These are phyloP conservation scores for Amniculicola lignicola DNA, from an alignment of 495 filamentous ascomycete species.

Conservation along the genomic window DNA sequence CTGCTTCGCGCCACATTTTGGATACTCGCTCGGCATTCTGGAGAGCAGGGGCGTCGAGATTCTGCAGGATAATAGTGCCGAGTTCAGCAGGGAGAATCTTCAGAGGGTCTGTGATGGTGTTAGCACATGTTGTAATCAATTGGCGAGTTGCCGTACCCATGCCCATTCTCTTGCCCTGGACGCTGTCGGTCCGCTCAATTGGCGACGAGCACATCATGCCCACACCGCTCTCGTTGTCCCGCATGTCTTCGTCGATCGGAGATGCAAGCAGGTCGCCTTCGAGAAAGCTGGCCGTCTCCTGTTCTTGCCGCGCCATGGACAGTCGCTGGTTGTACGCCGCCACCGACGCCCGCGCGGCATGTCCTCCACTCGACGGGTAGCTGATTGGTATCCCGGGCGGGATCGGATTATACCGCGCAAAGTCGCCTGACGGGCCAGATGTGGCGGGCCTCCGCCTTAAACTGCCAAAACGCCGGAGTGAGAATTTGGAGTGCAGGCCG, in stretches of 20 bases:
- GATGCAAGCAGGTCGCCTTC: not conserved
- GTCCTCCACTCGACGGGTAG: conserved; percentile 13
- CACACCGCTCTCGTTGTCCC: conserved; percentile 31
- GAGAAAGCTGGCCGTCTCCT: conserved; percentile 26
- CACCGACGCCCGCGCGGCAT: conserved; percentile 24
- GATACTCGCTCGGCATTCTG: conserved; percentile 61
- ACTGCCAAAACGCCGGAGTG: conserved; percentile 16
- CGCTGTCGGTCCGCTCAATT: conserved; percentile 9
- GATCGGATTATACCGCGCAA: conserved; percentile 22
- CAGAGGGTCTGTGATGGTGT: conserved; percentile 58
- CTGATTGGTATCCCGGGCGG: conserved; percentile 21
- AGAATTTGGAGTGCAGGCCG: conserved; percentile 10
- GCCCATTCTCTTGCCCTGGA: conserved; percentile 30
- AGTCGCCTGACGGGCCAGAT: conserved; percentile 29
- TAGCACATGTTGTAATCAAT: no score
- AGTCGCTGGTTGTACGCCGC: conserved; percentile 26
- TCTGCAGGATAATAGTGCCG: conserved; percentile 65
- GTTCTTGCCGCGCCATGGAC: conserved; percentile 1
- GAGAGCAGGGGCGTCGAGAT: conserved; percentile 66
- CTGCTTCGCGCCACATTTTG: conserved; percentile 58
- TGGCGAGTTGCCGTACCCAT: not conserved
- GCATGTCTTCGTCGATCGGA: conserved; percentile 20
- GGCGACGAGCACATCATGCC: conserved; percentile 27
- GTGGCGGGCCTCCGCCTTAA: conserved; percentile 26
- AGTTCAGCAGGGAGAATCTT: conserved; percentile 67